These are phyloP conservation scores for Ramalina peruviana DNA, from an alignment of 495 filamentous ascomycete genomes.

Conservation along the genomic window DNA sequence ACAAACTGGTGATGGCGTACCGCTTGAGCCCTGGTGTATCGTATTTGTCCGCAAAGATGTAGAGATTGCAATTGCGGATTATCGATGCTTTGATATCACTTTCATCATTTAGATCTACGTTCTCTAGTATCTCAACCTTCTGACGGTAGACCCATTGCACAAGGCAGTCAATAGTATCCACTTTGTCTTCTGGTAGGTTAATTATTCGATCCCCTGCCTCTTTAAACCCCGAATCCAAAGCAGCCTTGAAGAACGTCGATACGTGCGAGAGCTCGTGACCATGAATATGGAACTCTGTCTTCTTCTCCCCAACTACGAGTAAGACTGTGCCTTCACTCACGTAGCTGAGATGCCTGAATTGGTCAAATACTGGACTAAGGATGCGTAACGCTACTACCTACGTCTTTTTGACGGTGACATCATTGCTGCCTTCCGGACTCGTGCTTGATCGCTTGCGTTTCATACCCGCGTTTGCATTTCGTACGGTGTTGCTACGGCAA, in stretches of 20 bases:
- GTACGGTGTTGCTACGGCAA: no score
- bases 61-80: neutral
- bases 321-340: neutral
- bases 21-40: neutral
- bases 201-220: conserved; percentile 1
- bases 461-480: no score
- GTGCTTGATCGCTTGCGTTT: no score
- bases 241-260: neutral
- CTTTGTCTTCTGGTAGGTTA: neutral
- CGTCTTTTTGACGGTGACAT: no score
- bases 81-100: neutral
- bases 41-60: conserved; percentile 1
- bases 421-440: no score
- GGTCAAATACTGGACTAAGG: no score
- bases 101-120: neutral
- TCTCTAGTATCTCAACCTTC: neutral
- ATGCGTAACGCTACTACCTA: no score
- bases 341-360: no score
- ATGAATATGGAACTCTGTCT: neutral
- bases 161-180: conserved; percentile 1
- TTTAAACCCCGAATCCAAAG: neutral
- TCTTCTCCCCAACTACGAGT: neutral
- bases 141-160: conserved; percentile 5
- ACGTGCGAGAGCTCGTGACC: neutral
- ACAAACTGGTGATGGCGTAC: neutral